phyloP scores from a whole-genome alignment of 1,139 yeast genomes.

The Taphrina betulina region DNA sequence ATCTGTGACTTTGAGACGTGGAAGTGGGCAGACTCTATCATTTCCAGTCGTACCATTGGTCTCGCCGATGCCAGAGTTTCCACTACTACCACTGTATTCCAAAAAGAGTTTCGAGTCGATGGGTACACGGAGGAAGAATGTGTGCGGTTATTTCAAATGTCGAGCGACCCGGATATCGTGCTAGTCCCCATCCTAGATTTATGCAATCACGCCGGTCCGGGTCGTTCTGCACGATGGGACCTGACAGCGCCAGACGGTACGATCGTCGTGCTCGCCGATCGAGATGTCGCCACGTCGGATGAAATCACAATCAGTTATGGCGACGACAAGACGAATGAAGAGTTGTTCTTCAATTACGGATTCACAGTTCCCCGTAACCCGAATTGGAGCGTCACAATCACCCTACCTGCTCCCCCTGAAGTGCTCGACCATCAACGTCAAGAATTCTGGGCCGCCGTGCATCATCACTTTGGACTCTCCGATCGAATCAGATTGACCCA shows the following conservation, averaged over 20 bases:
- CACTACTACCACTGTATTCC: neutral
- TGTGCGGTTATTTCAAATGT: neutral
- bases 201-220: slow-evolving; percentile 21
- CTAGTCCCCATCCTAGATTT: slow-evolving; percentile 24
- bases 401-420: slow-evolving; percentile 3
- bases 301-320: slow-evolving; percentile 48
- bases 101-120: neutral
- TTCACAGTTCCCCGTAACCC: slow-evolving; percentile 37
- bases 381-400: slow-evolving; percentile 10
- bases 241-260: neutral
- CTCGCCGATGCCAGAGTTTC: slow-evolving; percentile 1
- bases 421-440: neutral
- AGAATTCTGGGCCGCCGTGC: neutral
- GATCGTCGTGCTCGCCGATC: slow-evolving; percentile 24
- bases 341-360: slow-evolving; percentile 48
- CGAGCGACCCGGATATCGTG: neutral
- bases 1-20: slow-evolving; percentile 13
- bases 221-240: slow-evolving; percentile 21
- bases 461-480: neutral
- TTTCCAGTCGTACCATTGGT: slow-evolving; percentile 19
- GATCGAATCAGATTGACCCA: neutral
- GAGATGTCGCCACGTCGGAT: slow-evolving; percentile 32
- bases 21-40: slow-evolving; percentile 25
- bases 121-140: neutral
- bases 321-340: slow-evolving; percentile 44